Evolutionary conservation across 1,284 basidiomycete species (phyloP).

Genomic region (Pholiota adiposa): DNA sequence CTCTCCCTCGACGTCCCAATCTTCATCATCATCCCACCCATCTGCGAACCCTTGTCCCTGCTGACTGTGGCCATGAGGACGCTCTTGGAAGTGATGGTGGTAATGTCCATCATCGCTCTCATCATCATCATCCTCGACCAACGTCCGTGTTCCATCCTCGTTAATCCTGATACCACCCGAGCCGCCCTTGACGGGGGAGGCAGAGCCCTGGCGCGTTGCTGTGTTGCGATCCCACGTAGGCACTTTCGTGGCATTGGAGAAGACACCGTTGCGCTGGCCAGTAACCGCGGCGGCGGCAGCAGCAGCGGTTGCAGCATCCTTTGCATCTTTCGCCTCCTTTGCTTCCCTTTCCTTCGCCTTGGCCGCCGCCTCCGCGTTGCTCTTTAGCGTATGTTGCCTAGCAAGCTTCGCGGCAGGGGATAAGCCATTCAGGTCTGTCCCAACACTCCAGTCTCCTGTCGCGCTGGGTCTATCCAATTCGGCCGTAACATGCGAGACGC

Average conservation of each 20-base stretch:
- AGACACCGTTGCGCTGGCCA: conserved; percentile 16
- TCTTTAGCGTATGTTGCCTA: conserved; percentile 86
- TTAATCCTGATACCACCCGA: conserved; percentile 47
- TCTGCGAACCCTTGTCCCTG: too few species aligned
- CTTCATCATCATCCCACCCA: conserved; percentile 75
- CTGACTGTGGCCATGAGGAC: conserved; percentile 9
- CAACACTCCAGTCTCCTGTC: conserved; percentile 53
- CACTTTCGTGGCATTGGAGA: conserved; percentile 33
- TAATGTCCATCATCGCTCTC: conserved; percentile 56
- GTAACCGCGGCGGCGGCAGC: conserved; percentile 36
- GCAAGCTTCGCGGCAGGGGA: conserved; percentile 94
- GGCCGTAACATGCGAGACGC: conserved; percentile 83
- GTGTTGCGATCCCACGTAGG: conserved; percentile 87
- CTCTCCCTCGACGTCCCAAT: conserved; percentile 58
- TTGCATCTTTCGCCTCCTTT: conserved; percentile 79
- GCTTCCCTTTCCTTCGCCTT: conserved; percentile 61
- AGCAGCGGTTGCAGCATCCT: conserved; percentile 45
- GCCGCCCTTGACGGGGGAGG: conserved; percentile 47
- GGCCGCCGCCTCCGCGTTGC: conserved; percentile 82
- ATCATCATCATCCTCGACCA: conserved; percentile 76
- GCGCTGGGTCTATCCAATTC: conserved; percentile 74
- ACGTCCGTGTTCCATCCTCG: conserved; percentile 70
- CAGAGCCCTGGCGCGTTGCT: conserved; percentile 52
- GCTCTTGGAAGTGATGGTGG: conserved; percentile 13
- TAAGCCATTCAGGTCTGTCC: conserved; percentile 71